Base-by-base conservation (phyloP, 768 basidiomycete species). In the Neoboletus magnificus region DNA sequence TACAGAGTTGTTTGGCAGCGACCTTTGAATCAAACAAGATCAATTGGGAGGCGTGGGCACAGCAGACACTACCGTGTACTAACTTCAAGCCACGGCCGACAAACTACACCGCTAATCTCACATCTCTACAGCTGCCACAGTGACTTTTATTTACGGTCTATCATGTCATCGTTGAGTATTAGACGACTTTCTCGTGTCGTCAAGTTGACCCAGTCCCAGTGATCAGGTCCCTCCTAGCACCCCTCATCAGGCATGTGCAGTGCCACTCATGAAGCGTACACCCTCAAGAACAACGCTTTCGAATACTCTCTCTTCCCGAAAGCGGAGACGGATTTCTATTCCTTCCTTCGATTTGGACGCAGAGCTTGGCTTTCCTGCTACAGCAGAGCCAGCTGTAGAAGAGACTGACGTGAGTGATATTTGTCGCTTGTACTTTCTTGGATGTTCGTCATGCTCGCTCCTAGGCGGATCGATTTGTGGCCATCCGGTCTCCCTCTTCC, bases 401-500 rank as follows among this genome's bases (percentile, higher is more conserved):
- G 66, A 68, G 48, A 66, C 56, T 8, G 63, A 64, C 30, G 70
- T 74, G 54, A 69, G 71, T 57, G 27, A 51, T 41, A 35, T 32
- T 30, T 41, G 20, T 58, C 8, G 23, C 20, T 27, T 44, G 27
- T 20, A 27, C 46, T 35, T 48, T 42, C 20, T 46, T 42, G 46
- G 44, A 46, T 37, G 10, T 54, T 50, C 39, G 10, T 54, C 22
- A 53, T 36, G 30, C 44, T 51, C 8, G 22, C 40, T 52, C 32
- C 3, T 48, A 86, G 85, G 76, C 79, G 39, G 85, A 87, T 60
- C 77, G 86, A 43, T 87, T 87, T 64, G 77, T 87, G 36, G 71
- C 85, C 2, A 71, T 73, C 6, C 78, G 82, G 16, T 80, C 82
- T 7, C 78, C 80, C 42, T 68, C 68, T 8, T 67, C 76, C 11